Base-by-base conservation (phyloP, 1,139 yeast species). In the Spathaspora sp. region DNA sequence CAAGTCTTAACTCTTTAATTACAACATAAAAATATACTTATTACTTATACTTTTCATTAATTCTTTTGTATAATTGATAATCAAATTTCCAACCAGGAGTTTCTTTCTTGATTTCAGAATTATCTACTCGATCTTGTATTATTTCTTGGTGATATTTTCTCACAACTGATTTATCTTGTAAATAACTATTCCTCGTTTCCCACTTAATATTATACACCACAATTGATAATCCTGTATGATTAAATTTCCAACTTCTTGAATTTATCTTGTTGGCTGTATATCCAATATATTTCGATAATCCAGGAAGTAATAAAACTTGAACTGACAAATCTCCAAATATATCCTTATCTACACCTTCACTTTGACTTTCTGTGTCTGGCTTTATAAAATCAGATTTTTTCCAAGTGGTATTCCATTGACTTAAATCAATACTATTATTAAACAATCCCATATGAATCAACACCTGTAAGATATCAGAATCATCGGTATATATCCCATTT, bases 401-500 rank as follows among this genome's bases (percentile, higher is more conserved):
- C 76, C 76, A 72, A 5, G 18, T 20, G 4, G 53, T 53, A 51
- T 73, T 73, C 60, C 75, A 66, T 10, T 70, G 70, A 20, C 49
- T 51, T 46, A 74, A 60, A 47, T 71, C 68, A 6, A 67, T 42
- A 10, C 42, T 47, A 16, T 56, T 51, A 27, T 57, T 57, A 49
- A 88, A 72, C 24, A 84, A 70, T 0, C 97, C 97, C 51, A 80
- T 67, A 58, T 93, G 98, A 51, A 82, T 78, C 49, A 91, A 67
- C 0, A 84, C 86, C 2, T 88, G 75, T 38, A 93, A 76, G 3
- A 91, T 69, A 61, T 93, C 96, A 1, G 96, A 86, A 64, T 93
- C 99, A 63, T 93, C 98, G 1, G 97, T 88, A 64, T 91, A 93
- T 2, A 93, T 72, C 1, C 77, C 78, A 29, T 70, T 59, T 44